Base-by-base conservation (phyloP, 768 basidiomycete species). In the Boletus bicolor region DNA sequence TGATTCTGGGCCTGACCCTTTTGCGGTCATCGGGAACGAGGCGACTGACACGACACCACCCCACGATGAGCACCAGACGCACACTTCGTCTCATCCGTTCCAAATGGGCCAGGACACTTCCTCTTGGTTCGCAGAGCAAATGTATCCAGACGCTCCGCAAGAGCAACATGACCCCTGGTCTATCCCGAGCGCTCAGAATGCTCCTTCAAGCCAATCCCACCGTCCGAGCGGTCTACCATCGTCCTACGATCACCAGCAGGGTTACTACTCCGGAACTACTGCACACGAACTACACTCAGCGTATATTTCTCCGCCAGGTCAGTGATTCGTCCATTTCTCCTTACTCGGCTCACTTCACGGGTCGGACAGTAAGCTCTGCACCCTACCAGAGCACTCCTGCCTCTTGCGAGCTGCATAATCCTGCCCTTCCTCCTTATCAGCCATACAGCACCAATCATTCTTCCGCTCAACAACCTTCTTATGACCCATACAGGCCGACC, bases 1-100 rank as follows among this genome's bases (percentile, higher is more conserved):
- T 37, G 86, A 89, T 66, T 65, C 82, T 49, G 74, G 74, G 17
- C 75, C 79, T 34, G 86, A 89, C 73, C 81, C 82, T 50, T 88
- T 88, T 74, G 80, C 85, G 57, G 73, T 78, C 52, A 77, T 86
- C 58, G 84, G 82, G 44, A 71, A 74, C 56, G 67, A 70, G 55
- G 59, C 61, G 49, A 60, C 64, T 46, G 64, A 70, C 66, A 69
- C 73, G 57, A 65, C 67, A 55, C 61, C 65, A 58, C 48, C 64
- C 56, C 58, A 56, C 39, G 58, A 67, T 49, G 66, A 70, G 44
- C 51, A 63, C 62, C 60, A 59, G 37, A 51, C 32, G 19, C 64
- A 63, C 46, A 53, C 56, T 51, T 59, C 64, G n/a, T 62, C 69
- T 49, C 55, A 60, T 64, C 47, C 64, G 48, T 53, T 45, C 51